phyloP scores from a whole-genome alignment of 2,329 filamentous ascomycete genomes.

The Leptographium procerum region DNA sequence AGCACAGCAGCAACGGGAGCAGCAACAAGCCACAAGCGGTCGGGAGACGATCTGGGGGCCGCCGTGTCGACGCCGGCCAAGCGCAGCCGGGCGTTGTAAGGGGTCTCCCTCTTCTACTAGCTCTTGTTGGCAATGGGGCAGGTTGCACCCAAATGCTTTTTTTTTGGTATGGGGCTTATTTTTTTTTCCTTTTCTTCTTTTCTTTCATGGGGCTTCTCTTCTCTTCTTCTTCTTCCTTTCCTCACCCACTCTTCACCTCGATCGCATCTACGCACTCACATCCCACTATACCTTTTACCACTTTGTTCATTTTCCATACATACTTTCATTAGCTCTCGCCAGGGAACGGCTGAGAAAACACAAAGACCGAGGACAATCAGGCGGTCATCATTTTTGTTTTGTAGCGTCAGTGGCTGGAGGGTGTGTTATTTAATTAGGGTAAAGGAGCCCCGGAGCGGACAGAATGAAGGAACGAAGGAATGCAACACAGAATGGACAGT shows the following conservation, averaged over 20 bases:
- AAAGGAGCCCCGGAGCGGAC: neutral
- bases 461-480: neutral
- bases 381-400: neutral
- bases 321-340: neutral
- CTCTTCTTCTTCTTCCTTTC: neutral
- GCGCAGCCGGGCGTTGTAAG: neutral
- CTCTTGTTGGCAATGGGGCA: neutral
- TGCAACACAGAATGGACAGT: neutral
- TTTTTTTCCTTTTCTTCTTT: neutral
- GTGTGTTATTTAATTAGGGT: neutral
- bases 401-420: neutral
- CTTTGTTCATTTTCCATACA: neutral
- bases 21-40: neutral
- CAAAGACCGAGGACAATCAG: too few relatives aligned
- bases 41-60: neutral
- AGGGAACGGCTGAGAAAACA: neutral
- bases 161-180: constrained; percentile 2
- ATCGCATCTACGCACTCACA: neutral
- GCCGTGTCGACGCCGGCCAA: neutral
- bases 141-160: neutral
- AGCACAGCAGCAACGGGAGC: constrained; percentile 12
- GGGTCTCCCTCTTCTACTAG: neutral
- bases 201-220: neutral
- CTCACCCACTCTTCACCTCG: neutral
- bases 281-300: neutral